Base-by-base conservation (phyloP, 768 basidiomycete genomes). In the Kwoniella sp. region DNA sequence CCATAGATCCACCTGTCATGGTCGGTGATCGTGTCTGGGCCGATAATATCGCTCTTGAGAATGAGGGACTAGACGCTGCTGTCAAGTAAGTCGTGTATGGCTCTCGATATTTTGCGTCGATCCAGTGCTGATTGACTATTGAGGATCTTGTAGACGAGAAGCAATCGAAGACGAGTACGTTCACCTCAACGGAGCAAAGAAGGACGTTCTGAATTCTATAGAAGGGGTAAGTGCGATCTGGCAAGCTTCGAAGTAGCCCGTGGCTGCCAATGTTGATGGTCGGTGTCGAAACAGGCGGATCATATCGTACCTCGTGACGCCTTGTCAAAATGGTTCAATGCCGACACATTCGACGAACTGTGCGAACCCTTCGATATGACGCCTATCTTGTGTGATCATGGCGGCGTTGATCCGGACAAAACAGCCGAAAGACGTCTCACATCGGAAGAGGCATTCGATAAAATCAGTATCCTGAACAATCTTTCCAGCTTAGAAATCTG, bases 281-380 rank as follows among this genome's bases (percentile, higher is more conserved):
- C n/a, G n/a, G n/a, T n/a, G n/a, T n/a, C n/a, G n/a, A n/a, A n/a
- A n/a, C 52, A 68, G 66, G 49, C 50, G 1, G 72, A 73, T 22
- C 56, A 55, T 26, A 54, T 73, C 25, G 61, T 76, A 17, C 68
- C 74, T 15, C 61, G 66, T 15, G 67, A 71, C 26, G 58, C 67
- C 15, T 58, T 76, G 17, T n/a, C 22, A 2, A 58, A 49, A 33
- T 76, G 69, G 69, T 24, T 73, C 13, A 10, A 51, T 13, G 57
- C 60, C 5, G 51, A 26, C 6, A 26, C 40, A 17, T 46, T 68
- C 24, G 65, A 60, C 17, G 57, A 63, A n/a, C 55, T 69, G 9
- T 47, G 17, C 12, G 37, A 29, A 10, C 65, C 67, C 10, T 69
- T 70, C 49, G 59, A 67, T 26, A 55, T 64, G 21, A 6, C 30